These are phyloP conservation scores for Hypoxylon sp. DNA, from an alignment of 2,329 filamentous ascomycete species.

Conservation along the genomic window DNA sequence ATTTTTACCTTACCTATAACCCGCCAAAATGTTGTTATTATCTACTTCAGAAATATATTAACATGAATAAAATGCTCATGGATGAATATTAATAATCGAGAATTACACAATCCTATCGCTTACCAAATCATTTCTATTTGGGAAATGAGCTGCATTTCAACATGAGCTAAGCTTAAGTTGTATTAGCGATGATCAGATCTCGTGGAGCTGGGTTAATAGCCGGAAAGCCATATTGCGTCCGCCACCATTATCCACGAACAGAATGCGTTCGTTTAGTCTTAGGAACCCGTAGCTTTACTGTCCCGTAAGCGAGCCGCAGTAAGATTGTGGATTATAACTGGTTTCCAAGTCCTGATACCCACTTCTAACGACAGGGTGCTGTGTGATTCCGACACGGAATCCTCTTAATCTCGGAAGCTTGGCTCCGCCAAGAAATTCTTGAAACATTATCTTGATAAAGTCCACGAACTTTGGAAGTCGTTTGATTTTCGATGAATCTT, in stretches of 20 bases:
- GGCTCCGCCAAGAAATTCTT: slow-evolving; percentile 35
- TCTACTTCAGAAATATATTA: neutral
- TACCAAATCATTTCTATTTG: neutral
- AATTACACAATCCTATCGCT: neutral
- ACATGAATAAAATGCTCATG: neutral
- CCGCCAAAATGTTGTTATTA: neutral
- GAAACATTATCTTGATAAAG: slow-evolving; percentile 17
- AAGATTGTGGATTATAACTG: neutral
- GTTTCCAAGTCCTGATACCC: slow-evolving; percentile 7
- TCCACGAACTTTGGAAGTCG: neutral
- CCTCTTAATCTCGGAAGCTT: slow-evolving; percentile 34
- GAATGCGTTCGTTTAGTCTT: slow-evolving; percentile 4
- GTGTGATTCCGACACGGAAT: slow-evolving; percentile 21
- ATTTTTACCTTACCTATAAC: neutral
- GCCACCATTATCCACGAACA: slow-evolving; percentile 16
- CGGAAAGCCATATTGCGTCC: neutral
- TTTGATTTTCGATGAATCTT: neutral
- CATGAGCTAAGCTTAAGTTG: slow-evolving; percentile 11
- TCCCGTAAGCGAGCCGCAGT: slow-evolving; percentile 7
- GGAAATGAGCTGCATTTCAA: slow-evolving; percentile 7
- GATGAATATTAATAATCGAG: neutral
- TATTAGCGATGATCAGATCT: neutral
- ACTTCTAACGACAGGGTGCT: slow-evolving; percentile 8
- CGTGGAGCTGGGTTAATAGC: slow-evolving; percentile 16
- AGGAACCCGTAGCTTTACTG: neutral